Evolutionary conservation across 2,329 filamentous ascomycete species (phyloP), one percentile per base, ranked within the genome.

Genomic region (Microcyclospora pomicola): DNA sequence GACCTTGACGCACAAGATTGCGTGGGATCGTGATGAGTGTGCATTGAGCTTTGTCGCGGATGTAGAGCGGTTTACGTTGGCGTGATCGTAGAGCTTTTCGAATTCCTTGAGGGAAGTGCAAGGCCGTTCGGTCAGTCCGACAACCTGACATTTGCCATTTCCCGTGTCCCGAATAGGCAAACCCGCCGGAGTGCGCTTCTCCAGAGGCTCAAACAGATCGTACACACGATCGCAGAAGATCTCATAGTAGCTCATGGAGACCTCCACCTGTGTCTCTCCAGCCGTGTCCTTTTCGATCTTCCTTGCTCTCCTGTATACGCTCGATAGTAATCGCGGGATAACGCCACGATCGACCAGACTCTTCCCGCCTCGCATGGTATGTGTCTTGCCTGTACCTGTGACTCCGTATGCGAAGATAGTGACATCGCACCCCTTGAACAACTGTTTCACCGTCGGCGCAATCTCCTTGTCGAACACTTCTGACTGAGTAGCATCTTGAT

Each of bases 341-440:
- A 31, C 82, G 81, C 51, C 51, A 39, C 91, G 61, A 80, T 51
- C 54, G 15, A 57, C 80, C 80, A 38, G 76, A 78, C 45, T 70
- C 73, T 42, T 83, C 73, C 44, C 50, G 48, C 48, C 59, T 47
- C 49, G 42, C 91, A 98, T 98, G 0, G 91, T 98, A 58, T 94
- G 95, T 5, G 91, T 96, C 65, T 98, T 98, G 50, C 91, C 91
- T 5, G 91, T 87, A 38, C 91, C 92, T 13, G 91, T 98, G 65
- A 98, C 91, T 48, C 91, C 91, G 55, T 98, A 98, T 31, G 91
- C 91, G 53, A 98, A 69, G 30, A 98, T 75, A 3, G 91, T 98
- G 42, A 98, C 91, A 73, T 98, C 98, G 72, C 94, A 98, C 39
- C 91, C 91, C 56, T 95, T 79, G 64, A 96, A 95, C 9, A 96